A percentile compares a stretch with the other conserved stretches of the same genome.
Evolutionary conservation across 345 rosid species (phyloP).

Genomic region (Heritiera littoralis): DNA sequence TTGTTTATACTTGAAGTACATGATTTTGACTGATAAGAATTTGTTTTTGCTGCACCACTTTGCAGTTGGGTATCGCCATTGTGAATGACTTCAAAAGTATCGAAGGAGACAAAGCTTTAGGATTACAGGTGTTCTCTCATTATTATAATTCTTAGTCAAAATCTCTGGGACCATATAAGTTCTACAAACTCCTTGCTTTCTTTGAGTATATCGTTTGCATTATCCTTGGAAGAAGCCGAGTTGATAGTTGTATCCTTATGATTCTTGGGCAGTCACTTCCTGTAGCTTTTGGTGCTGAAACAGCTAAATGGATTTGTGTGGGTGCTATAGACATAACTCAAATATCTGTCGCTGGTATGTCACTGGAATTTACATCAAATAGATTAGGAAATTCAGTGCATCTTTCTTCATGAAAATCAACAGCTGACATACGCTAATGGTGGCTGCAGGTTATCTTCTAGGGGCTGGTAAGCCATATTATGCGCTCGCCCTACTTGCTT

Average conservation of each 20-base stretch:
- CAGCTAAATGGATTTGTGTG: conserved; percentile 98
- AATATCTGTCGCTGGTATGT: conserved; percentile 84
- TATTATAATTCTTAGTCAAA: neutral
- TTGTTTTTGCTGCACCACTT: conserved; percentile 20
- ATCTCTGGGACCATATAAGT: neutral
- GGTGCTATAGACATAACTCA: conserved; percentile 95
- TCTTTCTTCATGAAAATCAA: neutral
- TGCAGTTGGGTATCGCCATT: conserved; percentile 87
- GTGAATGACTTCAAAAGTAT: conserved; percentile 97
- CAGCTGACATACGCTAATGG: neutral
- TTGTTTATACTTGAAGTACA: neutral
- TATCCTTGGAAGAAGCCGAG: neutral
- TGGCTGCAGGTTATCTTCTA: conserved; percentile 73
- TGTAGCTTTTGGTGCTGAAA: conserved; percentile 93
- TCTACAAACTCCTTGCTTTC: conserved; percentile 14
- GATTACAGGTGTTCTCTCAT: conserved; percentile 65
- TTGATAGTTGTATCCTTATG: conserved; percentile 6
- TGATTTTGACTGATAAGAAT: conserved; percentile 1
- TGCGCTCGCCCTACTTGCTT: conserved; percentile 78
- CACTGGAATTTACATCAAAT: neutral
- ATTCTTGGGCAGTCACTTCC: conserved; percentile 71
- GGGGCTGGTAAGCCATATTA: conserved; percentile 89
- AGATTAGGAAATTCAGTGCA: neutral
- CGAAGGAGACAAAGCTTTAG: conserved; percentile 94
- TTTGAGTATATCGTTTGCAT: neutral